These are phyloP conservation scores for Leishmania major DNA, from an alignment of 208 protist species.

Conservation along the genomic window DNA sequence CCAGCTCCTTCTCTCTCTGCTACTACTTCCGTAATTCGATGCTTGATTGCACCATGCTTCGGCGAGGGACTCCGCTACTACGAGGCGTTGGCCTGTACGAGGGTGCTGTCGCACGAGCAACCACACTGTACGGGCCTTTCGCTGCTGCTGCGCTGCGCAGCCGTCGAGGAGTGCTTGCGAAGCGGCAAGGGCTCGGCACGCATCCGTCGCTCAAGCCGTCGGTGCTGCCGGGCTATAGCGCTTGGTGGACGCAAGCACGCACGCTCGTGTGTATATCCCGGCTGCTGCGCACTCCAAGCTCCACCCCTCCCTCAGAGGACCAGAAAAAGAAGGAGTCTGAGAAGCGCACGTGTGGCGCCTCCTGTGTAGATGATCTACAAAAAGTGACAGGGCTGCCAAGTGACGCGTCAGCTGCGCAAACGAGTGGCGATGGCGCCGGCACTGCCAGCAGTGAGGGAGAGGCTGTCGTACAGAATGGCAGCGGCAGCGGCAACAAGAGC, in stretches of 20 bases:
- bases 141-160: slow-evolving; percentile 5
- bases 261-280: slow-evolving; percentile 26
- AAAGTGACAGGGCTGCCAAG: background rate
- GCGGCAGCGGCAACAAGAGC: background rate
- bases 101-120: background rate
- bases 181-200: background rate
- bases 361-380: background rate
- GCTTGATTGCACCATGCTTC: background rate
- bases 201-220: background rate
- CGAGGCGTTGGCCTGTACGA: slow-evolving; percentile 1
- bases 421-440: background rate
- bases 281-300: slow-evolving; percentile 11
- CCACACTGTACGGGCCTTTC: background rate
- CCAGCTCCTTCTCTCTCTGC: too few relatives aligned
- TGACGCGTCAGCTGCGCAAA: background rate
- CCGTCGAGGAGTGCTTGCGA: slow-evolving; percentile 1
- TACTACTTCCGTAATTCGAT: background rate
- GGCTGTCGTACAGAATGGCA: background rate
- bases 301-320: slow-evolving; percentile 17
- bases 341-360: background rate
- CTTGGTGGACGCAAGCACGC: slow-evolving; percentile 8
- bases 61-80: background rate
- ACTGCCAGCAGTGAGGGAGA: background rate
- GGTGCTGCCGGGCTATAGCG: background rate
- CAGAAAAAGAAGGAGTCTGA: slow-evolving; percentile 18